A percentile compares a stretch with the other conserved stretches of the same genome.
These are phyloP conservation scores for barley (Hordeum vulgare) DNA, from an alignment of 176 grass and related monocot species.

Conservation along the genomic window MorexV3_pseudomolecules_assembly NC_058523.1:510848415-510848914, in stretches of 20 bases:
- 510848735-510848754: background rate
- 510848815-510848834: too few relatives aligned
- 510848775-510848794: too few relatives aligned
- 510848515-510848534: background rate
- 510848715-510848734: background rate
- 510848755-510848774: background rate
- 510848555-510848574: background rate
- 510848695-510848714: background rate
- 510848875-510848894: too few relatives aligned
- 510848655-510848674: background rate
- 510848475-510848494: background rate
- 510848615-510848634: background rate
- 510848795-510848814: too few relatives aligned
- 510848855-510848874: too few relatives aligned
- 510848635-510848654: background rate
- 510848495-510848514: background rate
- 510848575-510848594: slow-evolving; percentile 1
- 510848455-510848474: background rate
- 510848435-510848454: background rate
- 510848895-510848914: too few relatives aligned
- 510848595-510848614: background rate
- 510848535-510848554: background rate
- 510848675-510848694: background rate
- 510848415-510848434: background rate
- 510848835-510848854: too few relatives aligned